These are phyloP conservation scores for Solanum lignicaule DNA, from an alignment of 257 asterid genomes.

Conservation along the genomic window DNA sequence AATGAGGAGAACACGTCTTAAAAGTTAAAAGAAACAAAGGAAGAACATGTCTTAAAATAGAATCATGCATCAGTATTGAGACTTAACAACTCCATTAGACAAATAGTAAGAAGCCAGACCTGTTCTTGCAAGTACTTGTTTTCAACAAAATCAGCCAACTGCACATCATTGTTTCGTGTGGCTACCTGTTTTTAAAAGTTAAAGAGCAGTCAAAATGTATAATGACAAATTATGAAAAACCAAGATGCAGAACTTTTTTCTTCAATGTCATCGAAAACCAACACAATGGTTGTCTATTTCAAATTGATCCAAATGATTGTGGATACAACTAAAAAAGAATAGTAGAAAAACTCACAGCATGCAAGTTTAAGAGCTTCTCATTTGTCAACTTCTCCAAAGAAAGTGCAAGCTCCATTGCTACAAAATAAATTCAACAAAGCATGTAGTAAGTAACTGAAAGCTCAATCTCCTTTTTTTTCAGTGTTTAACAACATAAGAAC, in stretches of 20 bases:
- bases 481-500: not conserved
- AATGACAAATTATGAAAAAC: not conserved
- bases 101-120: conserved; percentile 9
- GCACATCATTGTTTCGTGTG: conserved; percentile 12
- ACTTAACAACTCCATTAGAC: not conserved
- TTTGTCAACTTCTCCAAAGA: conserved; percentile 46
- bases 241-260: no score
- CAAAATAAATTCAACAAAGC: not conserved
- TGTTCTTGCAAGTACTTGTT: conserved; percentile 30
- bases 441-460: not conserved
- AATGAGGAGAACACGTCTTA: not conserved
- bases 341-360: conserved; percentile 15
- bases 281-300: not conserved
- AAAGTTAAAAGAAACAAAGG: not conserved
- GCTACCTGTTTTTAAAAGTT: conserved; percentile 24
- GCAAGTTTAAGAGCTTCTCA: conserved; percentile 40
- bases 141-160: conserved; percentile 22
- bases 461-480: not conserved
- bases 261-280: not conserved
- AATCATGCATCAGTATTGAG: not conserved
- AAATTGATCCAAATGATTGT: not conserved
- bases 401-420: conserved; percentile 56
- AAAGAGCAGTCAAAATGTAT: not conserved
- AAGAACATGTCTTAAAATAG: not conserved
- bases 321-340: not conserved